Conservation (phyloP, 2,329 filamentous ascomycete species). For the Bipolaris zeicola region DNA sequence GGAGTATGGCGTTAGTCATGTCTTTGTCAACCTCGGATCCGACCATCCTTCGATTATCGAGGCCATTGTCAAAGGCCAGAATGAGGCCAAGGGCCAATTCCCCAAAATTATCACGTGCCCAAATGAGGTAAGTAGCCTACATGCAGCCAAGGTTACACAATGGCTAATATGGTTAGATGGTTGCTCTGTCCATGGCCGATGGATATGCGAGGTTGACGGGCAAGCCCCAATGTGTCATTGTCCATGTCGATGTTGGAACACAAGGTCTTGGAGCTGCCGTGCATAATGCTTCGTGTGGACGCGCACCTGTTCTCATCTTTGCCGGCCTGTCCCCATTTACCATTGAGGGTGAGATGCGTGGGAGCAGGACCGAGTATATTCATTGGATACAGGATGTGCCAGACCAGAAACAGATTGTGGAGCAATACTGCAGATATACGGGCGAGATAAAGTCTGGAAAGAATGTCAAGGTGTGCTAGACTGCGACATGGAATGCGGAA, state of each 20-base stretch:
- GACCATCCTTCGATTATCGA: constrained; percentile 80
- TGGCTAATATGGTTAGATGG: constrained; percentile 63
- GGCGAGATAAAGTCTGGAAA: constrained; percentile 82
- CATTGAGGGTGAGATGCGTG: constrained; percentile 75
- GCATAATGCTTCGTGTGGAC: constrained; percentile 77
- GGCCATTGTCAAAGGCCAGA: constrained; percentile 77
- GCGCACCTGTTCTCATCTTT: constrained; percentile 77
- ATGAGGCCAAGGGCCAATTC: constrained; percentile 67
- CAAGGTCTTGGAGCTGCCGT: constrained; percentile 78
- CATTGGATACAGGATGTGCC: constrained; percentile 87
- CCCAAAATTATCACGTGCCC: constrained; percentile 79
- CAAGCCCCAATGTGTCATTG: constrained; percentile 76
- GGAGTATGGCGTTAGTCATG: constrained; percentile 59
- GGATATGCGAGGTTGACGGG: constrained; percentile 73
- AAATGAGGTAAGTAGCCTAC: constrained; percentile 65
- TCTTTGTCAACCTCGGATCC: constrained; percentile 71
- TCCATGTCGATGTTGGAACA: constrained; percentile 82
- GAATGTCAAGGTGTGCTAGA: constrained; percentile 69
- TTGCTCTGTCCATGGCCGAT: constrained; percentile 83
- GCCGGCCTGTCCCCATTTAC: constrained; percentile 79
- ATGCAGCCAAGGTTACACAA: background rate
- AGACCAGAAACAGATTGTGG: constrained; percentile 78
- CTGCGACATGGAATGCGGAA: too few relatives aligned
- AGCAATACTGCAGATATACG: constrained; percentile 83
- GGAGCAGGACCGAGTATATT: constrained; percentile 76